These are phyloP conservation scores for Populus hybrid DNA, from an alignment of 441 rosid species.

Conservation along the genomic window DNA sequence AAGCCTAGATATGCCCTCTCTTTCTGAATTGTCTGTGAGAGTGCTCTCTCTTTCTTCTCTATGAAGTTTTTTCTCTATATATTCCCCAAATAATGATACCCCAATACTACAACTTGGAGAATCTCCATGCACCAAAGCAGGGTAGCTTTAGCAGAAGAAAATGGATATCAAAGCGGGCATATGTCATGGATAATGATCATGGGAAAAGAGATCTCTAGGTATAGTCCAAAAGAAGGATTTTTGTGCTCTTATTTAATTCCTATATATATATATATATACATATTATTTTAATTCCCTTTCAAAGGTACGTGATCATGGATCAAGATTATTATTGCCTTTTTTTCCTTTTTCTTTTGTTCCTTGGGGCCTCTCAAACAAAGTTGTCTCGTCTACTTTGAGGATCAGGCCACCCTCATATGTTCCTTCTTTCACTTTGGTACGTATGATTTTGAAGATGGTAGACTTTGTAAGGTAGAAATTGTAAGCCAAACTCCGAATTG, in stretches of 20 bases:
- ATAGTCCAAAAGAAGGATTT: conserved; percentile 37
- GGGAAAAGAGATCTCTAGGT: conserved; percentile 32
- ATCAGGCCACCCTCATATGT: conserved; percentile 28
- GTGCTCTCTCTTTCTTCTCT: conserved; percentile 22
- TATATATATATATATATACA: background rate
- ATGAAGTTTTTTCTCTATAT: conserved; percentile 23
- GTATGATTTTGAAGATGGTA: conserved; percentile 12
- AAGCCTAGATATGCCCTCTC: conserved; percentile 30
- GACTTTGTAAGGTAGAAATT: background rate
- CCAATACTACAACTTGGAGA: conserved; percentile 59
- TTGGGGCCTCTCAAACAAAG: conserved; percentile 69
- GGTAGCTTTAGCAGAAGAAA: conserved; percentile 40
- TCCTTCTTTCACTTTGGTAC: conserved; percentile 25
- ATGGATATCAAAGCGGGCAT: conserved; percentile 33
- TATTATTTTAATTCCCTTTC: conserved; percentile 23
- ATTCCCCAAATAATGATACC: conserved; percentile 38
- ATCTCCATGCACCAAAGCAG: conserved; percentile 43
- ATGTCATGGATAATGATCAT: conserved; percentile 49
- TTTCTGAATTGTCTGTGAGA: background rate
- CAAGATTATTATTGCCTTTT: conserved; percentile 56
- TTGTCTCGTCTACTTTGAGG: conserved; percentile 51
- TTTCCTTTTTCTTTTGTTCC: conserved; percentile 45
- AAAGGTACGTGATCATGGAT: conserved; percentile 66
- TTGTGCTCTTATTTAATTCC: conserved; percentile 19
- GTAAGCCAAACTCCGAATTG: background rate